These are phyloP conservation scores for Setaria italica DNA, from an alignment of 202 grass and related monocot genomes.

Conservation along the genomic window DNA sequence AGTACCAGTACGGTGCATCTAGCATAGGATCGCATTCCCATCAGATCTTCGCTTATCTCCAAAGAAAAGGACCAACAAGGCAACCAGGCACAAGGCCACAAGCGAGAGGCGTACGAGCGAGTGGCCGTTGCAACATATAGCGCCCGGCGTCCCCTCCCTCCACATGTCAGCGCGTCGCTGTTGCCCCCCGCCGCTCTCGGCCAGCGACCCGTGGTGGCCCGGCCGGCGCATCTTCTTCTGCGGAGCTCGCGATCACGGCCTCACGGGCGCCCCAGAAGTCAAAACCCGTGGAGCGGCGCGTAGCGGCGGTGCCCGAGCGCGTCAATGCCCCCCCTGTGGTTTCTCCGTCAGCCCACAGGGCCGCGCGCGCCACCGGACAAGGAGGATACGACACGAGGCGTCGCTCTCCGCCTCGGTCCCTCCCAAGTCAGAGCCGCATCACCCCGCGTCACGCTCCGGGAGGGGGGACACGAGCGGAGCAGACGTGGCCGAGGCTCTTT, in stretches of 20 bases:
- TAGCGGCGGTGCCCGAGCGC: conserved; percentile 1
- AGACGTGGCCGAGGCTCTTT: not conserved
- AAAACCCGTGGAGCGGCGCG: not conserved
- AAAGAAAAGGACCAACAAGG: not conserved
- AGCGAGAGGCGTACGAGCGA: not conserved
- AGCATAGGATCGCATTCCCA: not conserved
- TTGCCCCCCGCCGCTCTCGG: not conserved
- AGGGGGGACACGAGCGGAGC: not conserved
- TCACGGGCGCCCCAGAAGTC: conserved; percentile 20
- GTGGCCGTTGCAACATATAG: not conserved
- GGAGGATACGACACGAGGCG: conserved; percentile 8
- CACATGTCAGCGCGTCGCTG: not conserved
- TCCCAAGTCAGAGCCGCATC: not conserved
- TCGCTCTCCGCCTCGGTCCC: not conserved
- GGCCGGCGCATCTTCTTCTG: not conserved
- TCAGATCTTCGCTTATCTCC: not conserved
- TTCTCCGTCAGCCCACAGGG: conserved; percentile 13
- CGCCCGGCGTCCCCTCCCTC: not conserved
- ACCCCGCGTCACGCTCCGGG: not conserved
- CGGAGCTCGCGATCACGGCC: conserved; percentile 1
- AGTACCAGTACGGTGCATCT: not conserved
- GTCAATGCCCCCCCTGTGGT: not conserved
- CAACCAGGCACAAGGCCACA: not conserved
- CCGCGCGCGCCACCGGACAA: not conserved
- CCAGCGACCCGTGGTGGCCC: conserved; percentile 9